These are phyloP conservation scores for Thielaviopsis musarum DNA, from an alignment of 2,329 filamentous ascomycete genomes.

Conservation along the genomic window DNA sequence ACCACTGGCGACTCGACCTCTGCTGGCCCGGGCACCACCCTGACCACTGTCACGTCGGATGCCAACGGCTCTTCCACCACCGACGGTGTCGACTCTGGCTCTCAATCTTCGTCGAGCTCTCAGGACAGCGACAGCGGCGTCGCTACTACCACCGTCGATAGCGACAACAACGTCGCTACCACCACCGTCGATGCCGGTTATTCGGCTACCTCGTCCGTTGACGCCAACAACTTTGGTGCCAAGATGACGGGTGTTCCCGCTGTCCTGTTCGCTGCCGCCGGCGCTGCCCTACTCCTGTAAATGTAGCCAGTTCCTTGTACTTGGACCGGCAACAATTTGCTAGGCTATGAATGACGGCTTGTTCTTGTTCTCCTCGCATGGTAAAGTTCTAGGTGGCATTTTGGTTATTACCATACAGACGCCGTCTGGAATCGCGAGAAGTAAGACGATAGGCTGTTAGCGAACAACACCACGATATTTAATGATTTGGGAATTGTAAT, in stretches of 20 bases:
- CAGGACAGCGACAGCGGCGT: conserved; percentile 10
- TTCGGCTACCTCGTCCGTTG: conserved; percentile 15
- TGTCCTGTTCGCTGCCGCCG: conserved; percentile 31
- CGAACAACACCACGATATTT: conserved; percentile 3
- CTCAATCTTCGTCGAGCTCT: conserved; percentile 6
- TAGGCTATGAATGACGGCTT: too few relatives aligned
- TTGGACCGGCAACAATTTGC: too few relatives aligned
- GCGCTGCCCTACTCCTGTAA: conserved; percentile 33
- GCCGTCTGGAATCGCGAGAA: neutral
- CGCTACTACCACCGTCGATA: conserved; percentile 15
- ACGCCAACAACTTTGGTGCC: conserved; percentile 18
- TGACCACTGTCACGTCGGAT: conserved; percentile 16
- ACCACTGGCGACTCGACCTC: conserved; percentile 8
- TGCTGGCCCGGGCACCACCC: conserved; percentile 11
- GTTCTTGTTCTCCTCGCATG: too few relatives aligned
- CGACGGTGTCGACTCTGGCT: conserved; percentile 15
- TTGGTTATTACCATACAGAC: neutral
- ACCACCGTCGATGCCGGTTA: conserved; percentile 16
- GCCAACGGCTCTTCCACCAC: conserved; percentile 14
- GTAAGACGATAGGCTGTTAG: neutral
- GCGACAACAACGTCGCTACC: too few relatives aligned
- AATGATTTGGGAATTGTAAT: conserved; percentile 9
- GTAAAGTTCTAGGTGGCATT: neutral
- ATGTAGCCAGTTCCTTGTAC: neutral
- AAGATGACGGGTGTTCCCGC: conserved; percentile 27